Evolutionary conservation across 805 yeast genomes (phyloP).

Genomic region (Saccharomycopsis sp.): DNA sequence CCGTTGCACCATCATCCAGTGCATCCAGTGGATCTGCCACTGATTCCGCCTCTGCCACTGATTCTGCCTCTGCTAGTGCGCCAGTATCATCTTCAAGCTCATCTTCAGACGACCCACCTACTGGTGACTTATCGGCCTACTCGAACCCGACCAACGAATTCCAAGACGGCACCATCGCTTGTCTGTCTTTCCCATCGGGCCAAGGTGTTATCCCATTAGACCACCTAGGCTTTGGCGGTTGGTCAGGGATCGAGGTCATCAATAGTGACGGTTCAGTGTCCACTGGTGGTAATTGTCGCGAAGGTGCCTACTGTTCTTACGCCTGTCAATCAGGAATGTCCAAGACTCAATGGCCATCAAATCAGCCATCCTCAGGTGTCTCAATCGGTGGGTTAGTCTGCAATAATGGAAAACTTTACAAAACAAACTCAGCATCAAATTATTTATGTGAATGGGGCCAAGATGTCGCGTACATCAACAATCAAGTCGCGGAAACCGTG

Average conservation of each 20-base stretch:
- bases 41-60: too few relatives aligned
- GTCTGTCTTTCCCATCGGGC: constrained; percentile 68
- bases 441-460: constrained; percentile 63
- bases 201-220: constrained; percentile 60
- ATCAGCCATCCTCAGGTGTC: constrained; percentile 61
- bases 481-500: constrained; percentile 43
- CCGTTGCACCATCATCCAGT: constrained; percentile 21
- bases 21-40: constrained; percentile 12
- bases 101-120: constrained; percentile 16
- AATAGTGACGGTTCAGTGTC: constrained; percentile 53
- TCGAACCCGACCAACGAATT: constrained; percentile 45
- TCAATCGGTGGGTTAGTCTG: constrained; percentile 69
- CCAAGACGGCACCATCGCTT: constrained; percentile 62
- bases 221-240: constrained; percentile 49
- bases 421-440: constrained; percentile 43
- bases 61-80: constrained; percentile 9
- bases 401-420: constrained; percentile 56
- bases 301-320: constrained; percentile 68
- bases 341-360: constrained; percentile 71
- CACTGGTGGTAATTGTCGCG: constrained; percentile 50
- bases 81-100: constrained; percentile 21
- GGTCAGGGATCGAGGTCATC: constrained; percentile 39
- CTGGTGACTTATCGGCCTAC: constrained; percentile 48
- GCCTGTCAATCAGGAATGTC: constrained; percentile 79
- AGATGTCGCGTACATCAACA: constrained; percentile 46